Evolutionary conservation across 192 early-diverging fungal genomes (phyloP).

Genomic region (Kappamyces sp.): DNA sequence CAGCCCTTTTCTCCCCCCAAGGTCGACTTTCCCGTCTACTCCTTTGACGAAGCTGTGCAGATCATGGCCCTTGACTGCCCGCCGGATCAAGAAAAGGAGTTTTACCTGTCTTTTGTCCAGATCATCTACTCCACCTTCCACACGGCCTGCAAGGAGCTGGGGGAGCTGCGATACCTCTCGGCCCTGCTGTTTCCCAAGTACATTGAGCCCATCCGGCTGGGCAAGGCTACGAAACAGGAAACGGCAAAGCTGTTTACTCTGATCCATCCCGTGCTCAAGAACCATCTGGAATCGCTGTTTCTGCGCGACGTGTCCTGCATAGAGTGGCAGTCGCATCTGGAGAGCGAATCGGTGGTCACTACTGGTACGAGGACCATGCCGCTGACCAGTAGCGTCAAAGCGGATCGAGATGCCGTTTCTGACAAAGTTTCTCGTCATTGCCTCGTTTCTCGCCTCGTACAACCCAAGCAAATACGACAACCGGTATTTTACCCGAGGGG

Average conservation of each 20-base stretch:
- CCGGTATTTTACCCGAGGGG: conserved; percentile 71
- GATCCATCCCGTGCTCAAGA: conserved; percentile 73
- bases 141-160: conserved; percentile 73
- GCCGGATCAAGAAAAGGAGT: conserved; percentile 48
- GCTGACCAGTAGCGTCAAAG: conserved; percentile 22
- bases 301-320: conserved; percentile 84
- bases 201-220: conserved; percentile 73
- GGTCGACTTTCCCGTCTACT: conserved; percentile 72
- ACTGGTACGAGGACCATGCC: too few relatives aligned
- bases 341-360: background rate
- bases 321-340: conserved; percentile 56
- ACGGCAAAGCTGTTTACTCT: conserved; percentile 67
- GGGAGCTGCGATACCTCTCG: conserved; percentile 79
- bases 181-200: conserved; percentile 80
- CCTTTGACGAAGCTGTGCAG: conserved; percentile 57
- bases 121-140: conserved; percentile 77
- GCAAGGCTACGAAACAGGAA: conserved; percentile 62
- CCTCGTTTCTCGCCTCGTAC: conserved; percentile 87
- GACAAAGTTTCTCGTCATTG: conserved; percentile 84
- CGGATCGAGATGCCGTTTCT: conserved; percentile 66
- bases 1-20: conserved; percentile 50
- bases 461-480: conserved; percentile 83
- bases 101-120: conserved; percentile 71
- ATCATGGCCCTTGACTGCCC: conserved; percentile 70
- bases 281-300: conserved; percentile 79